phyloP scores from a whole-genome alignment of 345 rosid species.

The Gossypium mustelinum region DNA sequence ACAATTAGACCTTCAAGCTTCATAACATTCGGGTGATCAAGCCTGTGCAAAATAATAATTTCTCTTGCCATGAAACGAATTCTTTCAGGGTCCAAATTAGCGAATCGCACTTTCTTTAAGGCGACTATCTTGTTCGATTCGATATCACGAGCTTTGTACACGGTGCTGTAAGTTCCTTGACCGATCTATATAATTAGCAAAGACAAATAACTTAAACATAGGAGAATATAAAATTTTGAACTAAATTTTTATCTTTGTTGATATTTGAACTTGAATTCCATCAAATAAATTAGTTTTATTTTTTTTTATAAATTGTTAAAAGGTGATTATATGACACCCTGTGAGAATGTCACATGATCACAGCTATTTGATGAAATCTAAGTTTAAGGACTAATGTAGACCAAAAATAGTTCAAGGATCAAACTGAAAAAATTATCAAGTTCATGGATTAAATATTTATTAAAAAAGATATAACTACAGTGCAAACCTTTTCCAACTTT shows the following conservation, averaged over 20 bases:
- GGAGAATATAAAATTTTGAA: neutral
- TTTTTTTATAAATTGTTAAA: too few relatives aligned
- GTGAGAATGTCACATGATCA: too few relatives aligned
- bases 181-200: constrained; percentile 42
- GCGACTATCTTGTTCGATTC: constrained; percentile 61
- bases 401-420: too few relatives aligned
- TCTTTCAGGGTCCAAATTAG: constrained; percentile 66
- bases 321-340: too few relatives aligned
- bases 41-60: constrained; percentile 54
- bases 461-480: neutral
- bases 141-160: constrained; percentile 59
- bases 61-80: constrained; percentile 76
- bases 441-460: neutral
- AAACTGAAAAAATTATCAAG: too few relatives aligned
- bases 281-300: too few relatives aligned
- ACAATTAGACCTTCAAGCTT: constrained; percentile 72
- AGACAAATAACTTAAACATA: too few relatives aligned
- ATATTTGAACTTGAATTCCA: too few relatives aligned
- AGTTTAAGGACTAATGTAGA: too few relatives aligned
- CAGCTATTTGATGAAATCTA: too few relatives aligned
- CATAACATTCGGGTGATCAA: constrained; percentile 70
- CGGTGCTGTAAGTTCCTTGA: constrained; percentile 73
- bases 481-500: constrained; percentile 80
- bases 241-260: neutral
- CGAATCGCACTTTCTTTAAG: constrained; percentile 64